A percentile compares a stretch with the other conserved stretches of the same genome.
phyloP scores from a whole-genome alignment of 148 eudicot species.

The Persicaria maculosa region DNA sequence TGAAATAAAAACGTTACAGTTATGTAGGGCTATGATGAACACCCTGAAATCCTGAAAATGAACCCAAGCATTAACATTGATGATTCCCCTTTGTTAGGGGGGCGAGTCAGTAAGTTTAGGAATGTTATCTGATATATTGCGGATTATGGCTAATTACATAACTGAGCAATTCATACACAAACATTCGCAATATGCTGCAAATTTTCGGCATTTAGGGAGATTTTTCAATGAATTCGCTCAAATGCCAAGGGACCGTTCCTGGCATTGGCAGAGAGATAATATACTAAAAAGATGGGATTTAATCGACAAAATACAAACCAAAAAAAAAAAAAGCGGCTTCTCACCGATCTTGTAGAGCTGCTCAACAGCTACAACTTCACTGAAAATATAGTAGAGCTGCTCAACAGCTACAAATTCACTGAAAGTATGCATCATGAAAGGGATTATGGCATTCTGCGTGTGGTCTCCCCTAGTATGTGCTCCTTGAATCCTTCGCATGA shows the following conservation, averaged over 20 bases:
- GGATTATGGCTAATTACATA: neutral
- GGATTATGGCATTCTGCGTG: neutral
- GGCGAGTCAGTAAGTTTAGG: neutral
- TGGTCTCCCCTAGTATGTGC: neutral
- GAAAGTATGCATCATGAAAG: neutral
- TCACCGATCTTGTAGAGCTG: neutral
- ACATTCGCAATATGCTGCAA: neutral
- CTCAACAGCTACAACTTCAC: neutral
- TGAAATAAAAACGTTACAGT: no score
- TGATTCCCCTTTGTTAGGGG: neutral
- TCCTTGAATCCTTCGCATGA: neutral
- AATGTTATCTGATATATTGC: neutral
- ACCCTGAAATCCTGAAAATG: neutral
- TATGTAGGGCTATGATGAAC: no score
- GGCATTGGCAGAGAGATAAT: conserved; percentile 1
- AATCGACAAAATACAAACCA: neutral
- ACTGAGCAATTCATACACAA: neutral
- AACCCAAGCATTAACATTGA: neutral
- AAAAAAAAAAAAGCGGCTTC: neutral
- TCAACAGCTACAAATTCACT: neutral
- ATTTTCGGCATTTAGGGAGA: neutral
- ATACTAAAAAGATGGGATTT: conserved; percentile 1
- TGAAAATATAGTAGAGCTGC: neutral
- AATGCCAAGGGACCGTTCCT: neutral
- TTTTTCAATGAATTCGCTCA: neutral